Conservation (phyloP, 2,329 filamentous ascomycete species). For the Whalleya microplaca region DNA sequence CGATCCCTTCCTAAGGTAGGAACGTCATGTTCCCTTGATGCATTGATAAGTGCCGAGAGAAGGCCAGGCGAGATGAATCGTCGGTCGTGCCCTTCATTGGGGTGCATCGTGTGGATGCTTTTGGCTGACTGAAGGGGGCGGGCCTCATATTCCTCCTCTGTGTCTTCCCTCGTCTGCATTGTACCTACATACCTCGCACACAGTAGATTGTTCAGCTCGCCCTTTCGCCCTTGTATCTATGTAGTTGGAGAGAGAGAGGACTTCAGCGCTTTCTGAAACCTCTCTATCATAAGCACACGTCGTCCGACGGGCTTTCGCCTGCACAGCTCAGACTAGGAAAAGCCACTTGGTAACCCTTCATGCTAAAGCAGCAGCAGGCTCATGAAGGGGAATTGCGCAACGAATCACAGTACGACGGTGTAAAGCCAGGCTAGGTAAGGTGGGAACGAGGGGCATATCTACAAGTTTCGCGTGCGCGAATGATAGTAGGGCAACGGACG, state of each 20-base stretch:
- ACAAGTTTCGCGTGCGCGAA: conserved; percentile 23
- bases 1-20: conserved; percentile 29
- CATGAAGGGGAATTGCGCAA: not conserved
- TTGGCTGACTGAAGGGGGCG: conserved; percentile 25
- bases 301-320: no score
- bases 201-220: no score
- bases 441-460: conserved; percentile 17
- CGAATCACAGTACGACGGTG: not conserved
- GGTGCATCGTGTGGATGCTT: conserved; percentile 21
- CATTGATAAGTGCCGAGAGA: conserved; percentile 33
- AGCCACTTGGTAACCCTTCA: not conserved
- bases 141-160: not conserved
- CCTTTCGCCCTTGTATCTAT: no score
- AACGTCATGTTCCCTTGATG: conserved; percentile 31
- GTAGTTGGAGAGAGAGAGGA: no score
- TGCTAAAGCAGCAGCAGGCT: not conserved
- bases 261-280: no score
- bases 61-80: conserved; percentile 27
- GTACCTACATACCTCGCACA: no score
- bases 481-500: conserved; percentile 27
- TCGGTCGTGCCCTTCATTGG: conserved; percentile 23
- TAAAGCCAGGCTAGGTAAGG: conserved; percentile 14
- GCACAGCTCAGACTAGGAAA: no score
- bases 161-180: not conserved
- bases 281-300: no score